Conservation (phyloP, 2,329 filamentous ascomycete genomes). For the Ceratocystiopsis brevicomis region DNA sequence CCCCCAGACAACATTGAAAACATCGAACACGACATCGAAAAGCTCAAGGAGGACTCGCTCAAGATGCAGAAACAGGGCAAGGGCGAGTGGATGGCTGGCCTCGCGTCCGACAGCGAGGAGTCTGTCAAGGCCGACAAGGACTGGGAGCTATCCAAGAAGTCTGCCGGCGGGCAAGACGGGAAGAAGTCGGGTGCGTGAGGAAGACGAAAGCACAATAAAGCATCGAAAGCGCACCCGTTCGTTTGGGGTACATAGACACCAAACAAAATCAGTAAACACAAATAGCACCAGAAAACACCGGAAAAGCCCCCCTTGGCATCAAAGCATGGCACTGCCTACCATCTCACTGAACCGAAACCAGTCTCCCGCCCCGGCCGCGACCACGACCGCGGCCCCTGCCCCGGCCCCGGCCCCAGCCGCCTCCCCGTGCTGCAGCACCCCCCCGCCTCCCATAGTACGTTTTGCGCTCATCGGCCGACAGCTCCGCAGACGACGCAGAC, state of each 20-base stretch:
- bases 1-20: constrained; percentile 7
- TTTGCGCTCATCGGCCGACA: no score
- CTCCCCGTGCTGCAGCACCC: neutral
- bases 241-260: no score
- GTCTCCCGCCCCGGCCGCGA: neutral
- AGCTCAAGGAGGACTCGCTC: constrained; percentile 41
- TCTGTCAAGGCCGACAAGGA: constrained; percentile 50
- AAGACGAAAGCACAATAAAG: neutral
- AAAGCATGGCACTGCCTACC: no score
- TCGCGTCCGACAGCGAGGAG: constrained; percentile 66
- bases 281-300: no score
- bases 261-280: no score
- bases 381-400: neutral
- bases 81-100: constrained; percentile 57
- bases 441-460: no score
- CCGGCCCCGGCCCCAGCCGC: neutral
- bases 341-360: neutral
- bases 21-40: constrained; percentile 25
- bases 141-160: constrained; percentile 16
- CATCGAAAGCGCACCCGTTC: neutral
- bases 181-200: neutral
- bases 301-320: no score
- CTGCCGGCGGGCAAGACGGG: constrained; percentile 24
- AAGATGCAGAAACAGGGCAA: constrained; percentile 50
- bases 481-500: no score